These are phyloP conservation scores for Kazachstania sp. DNA, from an alignment of 1,139 yeast species.

Conservation along the genomic window DNA sequence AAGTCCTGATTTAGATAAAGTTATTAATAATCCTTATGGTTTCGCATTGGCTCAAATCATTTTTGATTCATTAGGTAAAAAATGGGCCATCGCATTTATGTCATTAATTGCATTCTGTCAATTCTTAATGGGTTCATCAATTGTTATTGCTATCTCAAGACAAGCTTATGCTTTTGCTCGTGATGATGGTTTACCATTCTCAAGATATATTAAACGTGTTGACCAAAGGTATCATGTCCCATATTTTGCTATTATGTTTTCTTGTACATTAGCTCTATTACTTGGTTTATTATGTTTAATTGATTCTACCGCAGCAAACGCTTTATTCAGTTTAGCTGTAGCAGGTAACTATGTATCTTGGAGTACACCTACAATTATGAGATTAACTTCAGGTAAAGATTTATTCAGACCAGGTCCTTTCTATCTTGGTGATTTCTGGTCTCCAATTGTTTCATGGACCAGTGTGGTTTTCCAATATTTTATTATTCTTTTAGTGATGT, in stretches of 20 bases:
- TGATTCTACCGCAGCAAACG: conserved; percentile 52
- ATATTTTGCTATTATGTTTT: conserved; percentile 50
- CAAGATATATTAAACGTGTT: conserved; percentile 44
- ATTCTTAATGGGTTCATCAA: conserved; percentile 58
- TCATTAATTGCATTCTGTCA: conserved; percentile 51
- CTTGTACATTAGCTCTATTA: conserved; percentile 40
- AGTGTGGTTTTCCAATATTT: conserved; percentile 33
- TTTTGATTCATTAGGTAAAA: conserved; percentile 55
- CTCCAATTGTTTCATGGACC: conserved; percentile 38
- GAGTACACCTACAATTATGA: conserved; percentile 48
- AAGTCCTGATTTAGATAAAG: conserved; percentile 40
- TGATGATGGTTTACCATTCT: conserved; percentile 44
- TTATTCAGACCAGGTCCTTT: conserved; percentile 58
- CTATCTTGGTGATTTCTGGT: conserved; percentile 44
- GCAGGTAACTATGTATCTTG: conserved; percentile 58
- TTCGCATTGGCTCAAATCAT: conserved; percentile 59
- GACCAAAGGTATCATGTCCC: conserved; percentile 45
- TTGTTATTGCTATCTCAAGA: conserved; percentile 43
- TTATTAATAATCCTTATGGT: conserved; percentile 41
- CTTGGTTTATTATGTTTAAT: conserved; percentile 53
- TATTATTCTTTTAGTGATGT: conserved; percentile 41
- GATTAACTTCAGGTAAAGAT: conserved; percentile 40
- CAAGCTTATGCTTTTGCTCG: conserved; percentile 48
- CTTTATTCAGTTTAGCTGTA: conserved; percentile 49
- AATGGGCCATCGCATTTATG: conserved; percentile 64